phyloP scores from a whole-genome alignment of 169 alveolate genomes.

The Babesia microti region DNA sequence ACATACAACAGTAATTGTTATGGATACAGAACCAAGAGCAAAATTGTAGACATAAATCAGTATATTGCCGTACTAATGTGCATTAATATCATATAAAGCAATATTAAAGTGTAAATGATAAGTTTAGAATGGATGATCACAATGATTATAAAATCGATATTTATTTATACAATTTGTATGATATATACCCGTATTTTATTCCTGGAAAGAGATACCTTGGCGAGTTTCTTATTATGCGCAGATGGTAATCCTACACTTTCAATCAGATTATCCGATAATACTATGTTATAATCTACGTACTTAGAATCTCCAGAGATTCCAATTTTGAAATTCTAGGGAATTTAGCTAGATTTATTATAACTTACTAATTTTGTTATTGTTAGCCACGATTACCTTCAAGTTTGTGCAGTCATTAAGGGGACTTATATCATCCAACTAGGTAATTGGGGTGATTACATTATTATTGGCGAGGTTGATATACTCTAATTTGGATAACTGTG shows the following conservation, averaged over 20 bases:
- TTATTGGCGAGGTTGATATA: conserved; percentile 29
- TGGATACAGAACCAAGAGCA: too few relatives aligned
- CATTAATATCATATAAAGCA: too few relatives aligned
- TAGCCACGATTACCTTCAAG: conserved; percentile 30
- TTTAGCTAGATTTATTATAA: conserved; percentile 20
- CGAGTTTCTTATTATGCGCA: conserved; percentile 32
- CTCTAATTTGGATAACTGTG: conserved; percentile 14
- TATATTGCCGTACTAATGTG: too few relatives aligned
- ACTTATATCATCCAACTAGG: conserved; percentile 12
- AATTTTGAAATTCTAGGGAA: conserved; percentile 47
- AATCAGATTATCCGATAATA: conserved; percentile 44
- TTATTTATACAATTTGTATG: too few relatives aligned
- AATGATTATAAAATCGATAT: too few relatives aligned
- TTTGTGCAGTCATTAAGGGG: conserved; percentile 6
- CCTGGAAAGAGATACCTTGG: conserved; percentile 48
- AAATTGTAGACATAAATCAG: too few relatives aligned
- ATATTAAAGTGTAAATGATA: too few relatives aligned
- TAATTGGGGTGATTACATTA: conserved; percentile 3
- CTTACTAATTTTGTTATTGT: conserved; percentile 35
- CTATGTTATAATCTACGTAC: too few relatives aligned
- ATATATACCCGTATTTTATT: conserved; percentile 44
- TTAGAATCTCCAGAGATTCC: conserved; percentile 46
- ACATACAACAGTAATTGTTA: too few relatives aligned
- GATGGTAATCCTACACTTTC: conserved; percentile 41
- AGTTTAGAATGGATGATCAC: too few relatives aligned